phyloP scores from a whole-genome alignment of 768 basidiomycete genomes.

The Kwoniella europaea region DNA sequence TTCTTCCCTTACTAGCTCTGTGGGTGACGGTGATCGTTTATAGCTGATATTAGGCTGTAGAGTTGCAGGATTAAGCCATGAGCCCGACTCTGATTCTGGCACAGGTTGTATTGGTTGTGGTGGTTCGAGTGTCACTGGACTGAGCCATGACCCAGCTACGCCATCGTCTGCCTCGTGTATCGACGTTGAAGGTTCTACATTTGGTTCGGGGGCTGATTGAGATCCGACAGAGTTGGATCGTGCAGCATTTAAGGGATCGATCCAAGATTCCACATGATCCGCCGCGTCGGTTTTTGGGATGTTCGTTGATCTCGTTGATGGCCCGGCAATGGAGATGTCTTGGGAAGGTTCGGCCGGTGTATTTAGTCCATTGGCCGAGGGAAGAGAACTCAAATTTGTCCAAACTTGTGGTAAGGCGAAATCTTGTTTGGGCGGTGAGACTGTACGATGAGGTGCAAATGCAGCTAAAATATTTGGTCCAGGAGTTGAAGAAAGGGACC shows the following conservation, averaged over 20 bases:
- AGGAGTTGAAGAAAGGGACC: neutral
- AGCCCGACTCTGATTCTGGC: neutral
- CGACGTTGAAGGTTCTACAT: neutral
- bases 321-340: no score
- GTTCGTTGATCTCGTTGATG: no score
- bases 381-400: neutral
- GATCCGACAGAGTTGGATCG: no score
- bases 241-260: no score
- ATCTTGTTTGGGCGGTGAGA: neutral
- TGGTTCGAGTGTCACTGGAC: neutral
- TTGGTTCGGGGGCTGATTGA: neutral
- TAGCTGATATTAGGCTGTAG: neutral
- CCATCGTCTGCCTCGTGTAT: neutral
- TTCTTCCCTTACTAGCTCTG: conserved; percentile 7
- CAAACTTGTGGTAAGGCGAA: neutral
- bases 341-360: no score
- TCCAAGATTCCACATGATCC: no score
- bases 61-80: conserved; percentile 21
- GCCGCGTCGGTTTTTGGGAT: no score
- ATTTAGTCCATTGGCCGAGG: neutral
- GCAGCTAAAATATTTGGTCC: no score
- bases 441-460: neutral
- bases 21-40: conserved; percentile 10
- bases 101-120: neutral
- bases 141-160: neutral